phyloP scores from a whole-genome alignment of 1,284 basidiomycete genomes.

The Heterobasidion annosum region DNA sequence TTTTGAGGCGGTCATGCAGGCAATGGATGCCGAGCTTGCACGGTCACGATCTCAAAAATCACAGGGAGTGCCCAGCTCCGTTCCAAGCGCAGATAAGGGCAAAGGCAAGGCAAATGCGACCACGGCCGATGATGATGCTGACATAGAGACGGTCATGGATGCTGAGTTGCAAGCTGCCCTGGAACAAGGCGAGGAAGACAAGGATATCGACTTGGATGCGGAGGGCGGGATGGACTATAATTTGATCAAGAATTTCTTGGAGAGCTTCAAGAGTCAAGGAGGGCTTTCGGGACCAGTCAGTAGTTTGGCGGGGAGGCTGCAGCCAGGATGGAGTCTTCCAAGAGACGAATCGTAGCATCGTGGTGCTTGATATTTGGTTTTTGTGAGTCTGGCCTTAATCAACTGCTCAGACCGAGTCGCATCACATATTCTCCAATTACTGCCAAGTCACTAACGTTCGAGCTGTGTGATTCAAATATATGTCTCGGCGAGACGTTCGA shows the following conservation, averaged over 20 bases:
- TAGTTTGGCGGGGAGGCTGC: conserved; percentile 76
- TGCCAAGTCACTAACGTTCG: too few relatives aligned
- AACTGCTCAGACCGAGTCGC: too few relatives aligned
- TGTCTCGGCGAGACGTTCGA: too few relatives aligned
- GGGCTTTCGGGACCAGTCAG: conserved; percentile 85
- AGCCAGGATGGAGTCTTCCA: conserved; percentile 65
- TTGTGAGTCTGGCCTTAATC: too few relatives aligned
- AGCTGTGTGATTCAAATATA: too few relatives aligned
- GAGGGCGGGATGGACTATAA: conserved; percentile 67
- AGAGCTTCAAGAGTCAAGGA: conserved; percentile 86
- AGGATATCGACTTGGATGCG: conserved; percentile 39
- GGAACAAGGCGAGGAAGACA: conserved; percentile 44
- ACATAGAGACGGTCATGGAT: conserved; percentile 79
- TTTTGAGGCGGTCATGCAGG: conserved; percentile 91
- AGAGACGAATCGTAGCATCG: conserved; percentile 37
- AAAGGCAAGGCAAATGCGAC: conserved; percentile 25
- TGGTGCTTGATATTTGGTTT: background rate
- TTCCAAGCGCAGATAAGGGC: conserved; percentile 8
- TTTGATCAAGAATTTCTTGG: conserved; percentile 90
- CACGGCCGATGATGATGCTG: conserved; percentile 28
- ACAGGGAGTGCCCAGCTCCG: conserved; percentile 5
- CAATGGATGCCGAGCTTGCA: conserved; percentile 81
- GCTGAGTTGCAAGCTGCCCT: conserved; percentile 69
- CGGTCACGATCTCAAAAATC: conserved; percentile 25
- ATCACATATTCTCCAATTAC: too few relatives aligned